Base-by-base conservation (phyloP, 352 stramenopile species). In the Hyphochytrium catenoides region DNA sequence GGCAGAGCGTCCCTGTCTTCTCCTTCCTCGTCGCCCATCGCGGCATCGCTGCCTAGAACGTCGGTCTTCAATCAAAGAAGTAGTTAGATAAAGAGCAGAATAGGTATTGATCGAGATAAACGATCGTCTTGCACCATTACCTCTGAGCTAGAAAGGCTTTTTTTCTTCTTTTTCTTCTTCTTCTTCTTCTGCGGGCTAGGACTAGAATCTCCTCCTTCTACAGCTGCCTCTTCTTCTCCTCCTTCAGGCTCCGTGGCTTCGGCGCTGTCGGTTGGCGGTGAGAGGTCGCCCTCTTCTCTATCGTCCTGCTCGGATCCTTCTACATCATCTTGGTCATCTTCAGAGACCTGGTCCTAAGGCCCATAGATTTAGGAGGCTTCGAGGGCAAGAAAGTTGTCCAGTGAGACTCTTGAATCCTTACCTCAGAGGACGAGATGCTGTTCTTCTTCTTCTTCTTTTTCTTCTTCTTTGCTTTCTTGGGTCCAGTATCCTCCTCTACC, bases 381-480 rank as follows among this genome's bases (percentile, higher is more conserved):
- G 22, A 34, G 5, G 22, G 16, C 29, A 8, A 34, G 5, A 5
- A 22, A 5, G 19, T 9, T 9, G 19, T 8, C 5, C 5, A 34
- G 5, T 8, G 8, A 19, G 5, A 16, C 8, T 5, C 5, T 34
- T 34, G 30, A 19, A 16, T n/a, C 16, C 24, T 1, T 8, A 8
- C 30, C 30, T 12, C n/a, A 8, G 30, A 19, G 12, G 30, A 16
- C 12, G 30, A 66, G 71, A 39, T 57, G 57, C 11, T 43, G 41
- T 40, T 33, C 51, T 71, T 73, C 44, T 73, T 76, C 51, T 53
- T 53, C 27, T 46, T 50, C 26, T 54, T 54, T 27, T 52, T 56
- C 34, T 79, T 79, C 38, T 73, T 74, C 53, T 75, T 75, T 26
- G 58, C 54, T n/a, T 39, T 50, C 20, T 47, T 46, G 15, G 70